Evolutionary conservation across 1,284 basidiomycete genomes (phyloP), one percentile per base, ranked within the genome.

Genomic region (Leccinum fuscescens): DNA sequence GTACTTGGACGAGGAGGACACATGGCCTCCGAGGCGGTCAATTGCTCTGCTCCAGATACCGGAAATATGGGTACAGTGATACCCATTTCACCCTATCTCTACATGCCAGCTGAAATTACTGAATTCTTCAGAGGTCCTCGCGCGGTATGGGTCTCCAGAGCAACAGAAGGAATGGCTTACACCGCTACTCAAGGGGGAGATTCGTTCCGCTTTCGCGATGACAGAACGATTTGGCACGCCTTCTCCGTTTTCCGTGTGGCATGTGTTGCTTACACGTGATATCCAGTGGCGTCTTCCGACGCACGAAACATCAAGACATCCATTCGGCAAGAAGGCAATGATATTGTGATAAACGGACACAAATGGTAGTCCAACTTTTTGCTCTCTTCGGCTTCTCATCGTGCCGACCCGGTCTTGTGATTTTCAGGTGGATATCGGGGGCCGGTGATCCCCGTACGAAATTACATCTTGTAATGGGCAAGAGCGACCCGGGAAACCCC

Each of bases 281-380:
- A 9, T 42, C 6, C 64, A 94, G 94, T 97, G 62, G 89, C 95
- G 31, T 96, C 94, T 3, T 97, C 95, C 14, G 95, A 98, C 75
- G 96, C 96, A 4, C 97, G 91, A 59, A 99, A 99, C 76, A 95
- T 99, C 66, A 86, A 86, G 61, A 96, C 94, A 14, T 93, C 92
- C 33, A 94, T 96, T 62, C 84, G 86, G 52, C 83, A 86, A 65
- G 91, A 96, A 73, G 94, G 93, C 52, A 79, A 94, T 69, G 89
- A 95, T 65, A 93, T 98, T 66, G 88, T 97, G 64, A 89, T 99
- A 68, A 96, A 93, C 70, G 96, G 96, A 1, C 94, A 96, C 78
- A 99, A 99, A 84, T 98, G 96, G 96, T 88, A 51, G 12, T 71
- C 62, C 29, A 54, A 37, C 55, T 1, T 31, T 56, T 42, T 52